Percentiles rank a stretch among this genome's conserved stretches.
phyloP scores from a whole-genome alignment of 2,329 filamentous ascomycete genomes.

The Cryphonectria japonica region DNA sequence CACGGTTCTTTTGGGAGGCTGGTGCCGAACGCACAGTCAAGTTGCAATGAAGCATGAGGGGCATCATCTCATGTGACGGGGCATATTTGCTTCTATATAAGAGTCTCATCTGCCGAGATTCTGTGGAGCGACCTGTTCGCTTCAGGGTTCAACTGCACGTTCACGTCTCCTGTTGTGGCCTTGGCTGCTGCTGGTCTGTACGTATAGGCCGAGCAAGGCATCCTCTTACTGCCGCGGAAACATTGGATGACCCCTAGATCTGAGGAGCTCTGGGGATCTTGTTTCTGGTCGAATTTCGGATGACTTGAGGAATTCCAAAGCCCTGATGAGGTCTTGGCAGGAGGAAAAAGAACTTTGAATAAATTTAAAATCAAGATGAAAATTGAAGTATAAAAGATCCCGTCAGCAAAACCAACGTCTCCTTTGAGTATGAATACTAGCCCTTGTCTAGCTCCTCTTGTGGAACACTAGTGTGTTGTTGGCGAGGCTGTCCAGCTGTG shows the following conservation, averaged over 20 bases:
- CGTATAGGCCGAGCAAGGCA: background rate
- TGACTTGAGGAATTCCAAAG: background rate
- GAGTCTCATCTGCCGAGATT: background rate
- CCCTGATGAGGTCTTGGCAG: background rate
- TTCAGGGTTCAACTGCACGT: background rate
- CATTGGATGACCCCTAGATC: background rate
- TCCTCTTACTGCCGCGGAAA: background rate
- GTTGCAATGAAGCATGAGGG: background rate
- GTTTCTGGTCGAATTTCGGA: background rate
- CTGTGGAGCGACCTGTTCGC: background rate
- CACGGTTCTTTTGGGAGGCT: background rate
- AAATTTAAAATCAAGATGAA: background rate
- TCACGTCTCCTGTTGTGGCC: background rate
- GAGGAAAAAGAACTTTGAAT: background rate
- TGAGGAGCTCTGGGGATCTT: background rate
- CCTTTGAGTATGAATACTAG: background rate
- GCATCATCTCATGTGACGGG: constrained; percentile 1
- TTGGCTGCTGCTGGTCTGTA: background rate
- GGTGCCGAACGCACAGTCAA: background rate
- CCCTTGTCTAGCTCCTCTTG: background rate
- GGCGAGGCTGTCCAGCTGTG: background rate
- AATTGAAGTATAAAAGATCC: background rate
- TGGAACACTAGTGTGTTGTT: background rate
- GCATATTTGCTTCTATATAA: background rate
- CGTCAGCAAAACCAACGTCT: background rate